Conservation (phyloP, 2,329 filamentous ascomycete genomes). For the Trichoderma cornu-damae region DNA sequence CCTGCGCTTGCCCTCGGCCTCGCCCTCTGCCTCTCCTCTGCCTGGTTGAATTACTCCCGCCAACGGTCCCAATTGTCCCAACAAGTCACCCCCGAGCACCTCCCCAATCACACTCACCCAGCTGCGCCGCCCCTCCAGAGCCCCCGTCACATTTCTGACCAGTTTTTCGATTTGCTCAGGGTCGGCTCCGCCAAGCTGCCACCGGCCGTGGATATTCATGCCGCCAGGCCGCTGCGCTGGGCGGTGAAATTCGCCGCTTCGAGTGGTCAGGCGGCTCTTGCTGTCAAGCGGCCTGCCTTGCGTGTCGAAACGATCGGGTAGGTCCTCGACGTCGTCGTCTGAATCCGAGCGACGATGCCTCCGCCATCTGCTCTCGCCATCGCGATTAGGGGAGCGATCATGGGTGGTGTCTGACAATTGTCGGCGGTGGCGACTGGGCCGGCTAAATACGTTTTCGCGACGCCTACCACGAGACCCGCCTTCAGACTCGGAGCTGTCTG, state of each 20-base stretch:
- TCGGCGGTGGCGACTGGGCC: constrained; percentile 23
- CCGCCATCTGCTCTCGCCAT: not conserved
- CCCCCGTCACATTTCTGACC: constrained; percentile 30
- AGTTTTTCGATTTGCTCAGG: constrained; percentile 35
- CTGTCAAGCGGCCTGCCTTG: constrained; percentile 39
- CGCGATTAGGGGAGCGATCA: constrained; percentile 27
- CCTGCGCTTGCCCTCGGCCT: not conserved
- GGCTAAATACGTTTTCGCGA: constrained; percentile 21
- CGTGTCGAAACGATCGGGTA: constrained; percentile 46
- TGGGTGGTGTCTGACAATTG: constrained; percentile 35
- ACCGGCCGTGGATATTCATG: constrained; percentile 38
- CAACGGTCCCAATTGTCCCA: constrained; percentile 5
- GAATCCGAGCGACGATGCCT: constrained; percentile 23
- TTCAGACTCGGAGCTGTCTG: constrained; percentile 20
- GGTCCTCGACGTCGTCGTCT: constrained; percentile 36
- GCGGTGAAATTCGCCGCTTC: constrained; percentile 42
- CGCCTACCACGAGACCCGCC: constrained; percentile 22
- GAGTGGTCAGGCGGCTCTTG: constrained; percentile 30
- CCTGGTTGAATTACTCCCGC: not conserved
- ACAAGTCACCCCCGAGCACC: constrained; percentile 20
- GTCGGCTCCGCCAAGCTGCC: constrained; percentile 44
- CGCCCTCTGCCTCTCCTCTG: not conserved
- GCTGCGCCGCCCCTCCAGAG: constrained; percentile 28
- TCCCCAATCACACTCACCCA: constrained; percentile 27
- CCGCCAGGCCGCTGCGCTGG: constrained; percentile 30